A percentile compares a stretch with the other conserved stretches of the same genome.
Conservation (phyloP, 306 rosid species). For the Leucaena leucocephala region DNA sequence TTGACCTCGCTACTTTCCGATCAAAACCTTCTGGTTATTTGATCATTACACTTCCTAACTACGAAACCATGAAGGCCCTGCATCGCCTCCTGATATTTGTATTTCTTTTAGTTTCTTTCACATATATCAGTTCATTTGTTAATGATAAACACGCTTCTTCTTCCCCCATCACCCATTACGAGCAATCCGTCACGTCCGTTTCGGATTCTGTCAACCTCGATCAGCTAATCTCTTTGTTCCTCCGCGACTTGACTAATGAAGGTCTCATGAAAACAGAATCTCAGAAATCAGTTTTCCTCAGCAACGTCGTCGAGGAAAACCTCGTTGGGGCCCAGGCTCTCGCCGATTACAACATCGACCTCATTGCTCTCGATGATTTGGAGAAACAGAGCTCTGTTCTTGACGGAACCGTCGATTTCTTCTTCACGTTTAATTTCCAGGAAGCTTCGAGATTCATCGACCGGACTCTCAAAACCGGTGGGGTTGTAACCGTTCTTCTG, state of each 20-base stretch:
- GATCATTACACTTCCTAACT: conserved; percentile 41
- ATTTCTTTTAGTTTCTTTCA: conserved; percentile 37
- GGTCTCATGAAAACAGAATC: conserved; percentile 42
- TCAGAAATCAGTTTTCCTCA: conserved; percentile 36
- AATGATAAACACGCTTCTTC: conserved; percentile 13
- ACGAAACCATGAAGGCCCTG: conserved; percentile 36
- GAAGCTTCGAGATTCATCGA: conserved; percentile 46
- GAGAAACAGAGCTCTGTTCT: conserved; percentile 35
- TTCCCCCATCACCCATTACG: conserved; percentile 17
- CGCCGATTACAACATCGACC: conserved; percentile 35
- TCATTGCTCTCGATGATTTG: conserved; percentile 31
- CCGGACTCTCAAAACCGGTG: conserved; percentile 47
- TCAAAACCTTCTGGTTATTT: conserved; percentile 45
- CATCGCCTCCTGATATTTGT: conserved; percentile 37
- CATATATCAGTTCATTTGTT: conserved; percentile 29
- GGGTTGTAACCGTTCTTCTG: conserved; percentile 39
- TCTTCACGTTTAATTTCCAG: conserved; percentile 41
- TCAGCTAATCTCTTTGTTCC: conserved; percentile 34
- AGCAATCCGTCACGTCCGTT: not conserved
- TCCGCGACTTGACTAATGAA: conserved; percentile 57
- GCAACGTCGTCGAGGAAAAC: not conserved
- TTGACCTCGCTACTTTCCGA: conserved; percentile 38
- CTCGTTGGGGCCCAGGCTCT: not conserved
- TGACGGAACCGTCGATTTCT: conserved; percentile 44
- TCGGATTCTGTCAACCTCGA: not conserved